Evolutionary conservation across 2,329 filamentous ascomycete genomes (phyloP).

Genomic region (Cladosporium colombiae): DNA sequence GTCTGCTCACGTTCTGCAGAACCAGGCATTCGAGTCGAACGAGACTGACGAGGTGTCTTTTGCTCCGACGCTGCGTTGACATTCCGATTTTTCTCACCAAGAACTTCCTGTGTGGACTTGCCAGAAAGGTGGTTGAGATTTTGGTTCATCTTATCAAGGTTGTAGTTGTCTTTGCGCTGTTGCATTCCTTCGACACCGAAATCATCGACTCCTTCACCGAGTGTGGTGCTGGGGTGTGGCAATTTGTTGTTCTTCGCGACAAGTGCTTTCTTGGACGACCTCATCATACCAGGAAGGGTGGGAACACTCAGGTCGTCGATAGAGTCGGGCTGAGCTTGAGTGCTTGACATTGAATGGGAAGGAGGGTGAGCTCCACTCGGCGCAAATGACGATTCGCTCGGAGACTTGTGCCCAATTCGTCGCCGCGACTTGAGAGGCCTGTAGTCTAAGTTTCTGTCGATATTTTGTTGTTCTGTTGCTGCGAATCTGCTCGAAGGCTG

Average conservation of each 20-base stretch:
- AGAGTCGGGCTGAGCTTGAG: neutral
- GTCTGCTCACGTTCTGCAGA: neutral
- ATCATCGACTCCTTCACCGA: neutral
- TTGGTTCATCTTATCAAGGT: neutral
- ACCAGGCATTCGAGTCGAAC: neutral
- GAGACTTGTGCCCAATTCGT: neutral
- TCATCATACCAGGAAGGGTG: neutral
- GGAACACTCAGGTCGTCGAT: neutral
- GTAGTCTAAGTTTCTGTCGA: no score
- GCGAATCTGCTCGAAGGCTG: no score
- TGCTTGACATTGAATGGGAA: neutral
- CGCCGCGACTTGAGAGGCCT: no score
- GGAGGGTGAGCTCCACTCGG: neutral
- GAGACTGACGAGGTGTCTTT: neutral
- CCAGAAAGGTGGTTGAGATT: neutral
- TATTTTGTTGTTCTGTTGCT: neutral
- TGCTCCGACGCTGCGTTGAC: neutral
- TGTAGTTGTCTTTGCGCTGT: neutral
- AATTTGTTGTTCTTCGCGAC: neutral
- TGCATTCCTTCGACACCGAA: neutral
- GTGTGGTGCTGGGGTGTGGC: neutral
- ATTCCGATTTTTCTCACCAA: neutral
- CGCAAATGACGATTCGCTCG: neutral
- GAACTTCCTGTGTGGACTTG: neutral
- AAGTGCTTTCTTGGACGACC: neutral